Percentiles rank a stretch among this genome's conserved stretches.
Conservation (phyloP, 2,329 filamentous ascomycete species). For the Cladophialophora immunda region DNA sequence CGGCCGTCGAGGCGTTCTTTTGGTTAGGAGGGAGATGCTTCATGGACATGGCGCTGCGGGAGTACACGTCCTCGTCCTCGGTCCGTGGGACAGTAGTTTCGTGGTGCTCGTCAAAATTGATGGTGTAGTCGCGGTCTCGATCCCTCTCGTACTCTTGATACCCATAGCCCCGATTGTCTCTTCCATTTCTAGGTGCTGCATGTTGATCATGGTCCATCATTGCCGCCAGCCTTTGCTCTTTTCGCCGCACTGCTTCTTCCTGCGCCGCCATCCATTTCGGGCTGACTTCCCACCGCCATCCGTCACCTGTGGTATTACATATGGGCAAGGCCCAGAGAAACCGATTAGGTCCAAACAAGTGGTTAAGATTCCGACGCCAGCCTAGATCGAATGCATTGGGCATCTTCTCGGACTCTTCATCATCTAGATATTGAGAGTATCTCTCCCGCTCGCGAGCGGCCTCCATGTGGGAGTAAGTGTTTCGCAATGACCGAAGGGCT, state of each 20-base stretch:
- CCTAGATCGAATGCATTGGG: constrained; percentile 95
- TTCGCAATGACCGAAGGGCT: constrained; percentile 59
- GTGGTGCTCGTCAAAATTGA: constrained; percentile 16
- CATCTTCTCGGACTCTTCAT: constrained; percentile 84
- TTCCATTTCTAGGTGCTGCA: constrained; percentile 2
- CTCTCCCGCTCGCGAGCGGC: constrained; percentile 70
- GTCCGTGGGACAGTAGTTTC: constrained; percentile 7
- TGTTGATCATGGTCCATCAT: constrained; percentile 40
- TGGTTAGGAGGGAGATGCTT: constrained; percentile 15
- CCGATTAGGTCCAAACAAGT: constrained; percentile 80
- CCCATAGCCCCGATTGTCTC: constrained; percentile 15
- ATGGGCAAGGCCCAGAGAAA: constrained; percentile 82
- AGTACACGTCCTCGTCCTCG: constrained; percentile 25
- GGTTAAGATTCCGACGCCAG: constrained; percentile 77
- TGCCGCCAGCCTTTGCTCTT: constrained; percentile 32
- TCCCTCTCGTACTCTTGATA: constrained; percentile 28
- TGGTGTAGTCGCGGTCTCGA: constrained; percentile 18
- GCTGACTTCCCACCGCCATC: constrained; percentile 92
- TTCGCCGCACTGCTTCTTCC: constrained; percentile 41
- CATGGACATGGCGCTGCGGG: constrained; percentile 38
- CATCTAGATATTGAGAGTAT: constrained; percentile 84
- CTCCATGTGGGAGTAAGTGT: constrained; percentile 59
- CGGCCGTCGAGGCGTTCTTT: constrained; percentile 14
- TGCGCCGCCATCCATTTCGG: constrained; percentile 76
- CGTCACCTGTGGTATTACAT: constrained; percentile 86